Base-by-base conservation (phyloP, 495 filamentous ascomycete species). In the Jackrogersella multiformis region DNA sequence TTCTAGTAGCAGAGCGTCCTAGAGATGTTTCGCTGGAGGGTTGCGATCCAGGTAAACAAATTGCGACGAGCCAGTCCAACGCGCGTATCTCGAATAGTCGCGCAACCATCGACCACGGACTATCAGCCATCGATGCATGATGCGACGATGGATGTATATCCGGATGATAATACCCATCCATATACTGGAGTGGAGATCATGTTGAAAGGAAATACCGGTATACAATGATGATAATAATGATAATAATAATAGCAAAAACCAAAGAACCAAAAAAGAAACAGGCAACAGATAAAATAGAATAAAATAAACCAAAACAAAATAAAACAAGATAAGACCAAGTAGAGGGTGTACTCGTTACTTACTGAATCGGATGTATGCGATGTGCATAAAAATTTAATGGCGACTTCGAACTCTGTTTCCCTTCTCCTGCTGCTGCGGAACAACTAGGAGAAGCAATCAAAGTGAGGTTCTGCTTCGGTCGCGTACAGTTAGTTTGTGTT, bases 321-420 rank as follows among this genome's bases (percentile, higher is more conserved):
- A 30, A 45, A 46, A 46, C 20, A 21, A 20, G 21, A 44, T 9
- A 21, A 46, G 9, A 46, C 4, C 8, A 69, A 56, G 66, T 69
- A 69, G 56, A 69, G 2, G 57, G 66, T n/a, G n/a, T 69, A 69
- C 66, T 61, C 56, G 32, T n/a, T 34, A 69, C 61, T 64, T 69
- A 69, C 66, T 49, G 41, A 12, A 38, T 26, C 9, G 35, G 49
- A 21, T 56, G 57, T 61, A 52, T 49, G 51, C 23, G 36, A 48
- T 8, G 56, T 65, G 61, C 66, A 69, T 69, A 69, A 56, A 61
- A 56, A 61, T 46, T 46, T 46, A 48, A 18, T 51, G 23, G 54
- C 59, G 49, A 61, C 35, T 28, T 56, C 30, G 66, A 69, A 64
- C 66, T 69, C 26, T 69, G 60, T 63, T 63, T 57, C 36, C 30